Base-by-base conservation (phyloP, 176 grass and related monocot genomes). In the Eleusine coracana region DNA sequence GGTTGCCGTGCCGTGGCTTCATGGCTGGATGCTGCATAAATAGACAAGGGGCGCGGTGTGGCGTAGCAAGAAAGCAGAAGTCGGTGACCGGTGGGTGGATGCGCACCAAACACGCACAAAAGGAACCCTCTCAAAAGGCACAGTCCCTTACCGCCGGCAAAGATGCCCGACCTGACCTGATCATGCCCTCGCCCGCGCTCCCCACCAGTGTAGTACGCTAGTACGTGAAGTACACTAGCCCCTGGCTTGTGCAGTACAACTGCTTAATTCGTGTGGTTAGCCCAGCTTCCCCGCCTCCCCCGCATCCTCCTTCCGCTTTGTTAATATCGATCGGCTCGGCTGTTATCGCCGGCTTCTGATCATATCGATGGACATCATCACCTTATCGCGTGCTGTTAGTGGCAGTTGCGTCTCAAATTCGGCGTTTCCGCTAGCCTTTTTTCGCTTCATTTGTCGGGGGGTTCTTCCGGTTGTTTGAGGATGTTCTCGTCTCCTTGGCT, bases 101-200 rank as follows among this genome's bases (percentile, higher is more conserved):
- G 66, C 51, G 37, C 83, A 89, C 83, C 79, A 82, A 52, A 74
- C 88, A 36, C 58, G 79, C 73, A 42, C 65, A 78, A 90, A 86
- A 29, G 60, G 7, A 0, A 10, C 60, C 60, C 60, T 0, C 37
- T 65, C 29, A 59, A 70, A 82, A 72, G 68, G 52, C 68, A 20
- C 63, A 37, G 29, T 38, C 6, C 63, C 37, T 29, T 68, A 7
- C 31, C 21, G 62, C 27, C 42, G 38, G 14, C 75, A 14, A 77
- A 64, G 61, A 79, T 80, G 44, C 42, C 49, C 44, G 44, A 46
- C 10, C 44, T 46, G 44, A 46, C 44, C 44, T 10, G 44, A 2
- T 5, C 50, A 17, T 15, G 13, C 49, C 12, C 50, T 17, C 48
- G 48, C 11, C 1, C 42, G 1, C 9, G 8, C 3, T 60, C 20